These are phyloP conservation scores for Pyrenochaeta sp. DNA, from an alignment of 2,329 filamentous ascomycete genomes.

Conservation along the genomic window DNA sequence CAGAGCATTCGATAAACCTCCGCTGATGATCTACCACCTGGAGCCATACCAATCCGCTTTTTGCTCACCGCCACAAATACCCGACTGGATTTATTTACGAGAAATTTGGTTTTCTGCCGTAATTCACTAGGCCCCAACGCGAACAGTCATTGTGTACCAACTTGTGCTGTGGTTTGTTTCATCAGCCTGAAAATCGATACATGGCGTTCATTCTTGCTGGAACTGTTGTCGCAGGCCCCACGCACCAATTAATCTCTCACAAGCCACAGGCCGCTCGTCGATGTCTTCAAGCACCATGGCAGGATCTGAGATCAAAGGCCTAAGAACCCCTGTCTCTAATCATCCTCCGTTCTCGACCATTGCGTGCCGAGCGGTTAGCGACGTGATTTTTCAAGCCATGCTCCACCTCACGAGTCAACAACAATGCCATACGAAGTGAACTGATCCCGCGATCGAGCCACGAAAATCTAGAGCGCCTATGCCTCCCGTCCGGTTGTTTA, in stretches of 20 bases:
- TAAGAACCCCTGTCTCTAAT: constrained; percentile 11
- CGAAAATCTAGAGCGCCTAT: not conserved
- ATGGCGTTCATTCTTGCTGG: too few relatives aligned
- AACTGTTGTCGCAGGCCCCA: not conserved
- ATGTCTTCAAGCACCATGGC: not conserved
- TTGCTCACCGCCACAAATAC: constrained; percentile 32
- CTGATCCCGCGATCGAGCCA: constrained; percentile 3
- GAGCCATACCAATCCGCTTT: constrained; percentile 25
- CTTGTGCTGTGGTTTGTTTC: constrained; percentile 18
- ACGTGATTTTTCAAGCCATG: constrained; percentile 13
- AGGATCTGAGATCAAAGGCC: constrained; percentile 14
- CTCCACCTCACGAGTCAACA: constrained; percentile 19
- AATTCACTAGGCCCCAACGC: constrained; percentile 1
- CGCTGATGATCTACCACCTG: constrained; percentile 31
- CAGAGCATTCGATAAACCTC: constrained; percentile 28
- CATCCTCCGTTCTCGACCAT: constrained; percentile 9
- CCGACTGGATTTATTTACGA: constrained; percentile 4
- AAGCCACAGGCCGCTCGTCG: constrained; percentile 3
- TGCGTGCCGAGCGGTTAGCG: constrained; percentile 17
- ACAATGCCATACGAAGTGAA: constrained; percentile 2
- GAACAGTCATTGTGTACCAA: constrained; percentile 7
- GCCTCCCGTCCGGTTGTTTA: not conserved
- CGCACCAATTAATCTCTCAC: constrained; percentile 20
- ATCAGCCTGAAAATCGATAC: not conserved
- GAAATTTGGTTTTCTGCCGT: not conserved